phyloP scores from a whole-genome alignment of 805 yeast species.

The Wickerhamiella sergipiensis region DNA sequence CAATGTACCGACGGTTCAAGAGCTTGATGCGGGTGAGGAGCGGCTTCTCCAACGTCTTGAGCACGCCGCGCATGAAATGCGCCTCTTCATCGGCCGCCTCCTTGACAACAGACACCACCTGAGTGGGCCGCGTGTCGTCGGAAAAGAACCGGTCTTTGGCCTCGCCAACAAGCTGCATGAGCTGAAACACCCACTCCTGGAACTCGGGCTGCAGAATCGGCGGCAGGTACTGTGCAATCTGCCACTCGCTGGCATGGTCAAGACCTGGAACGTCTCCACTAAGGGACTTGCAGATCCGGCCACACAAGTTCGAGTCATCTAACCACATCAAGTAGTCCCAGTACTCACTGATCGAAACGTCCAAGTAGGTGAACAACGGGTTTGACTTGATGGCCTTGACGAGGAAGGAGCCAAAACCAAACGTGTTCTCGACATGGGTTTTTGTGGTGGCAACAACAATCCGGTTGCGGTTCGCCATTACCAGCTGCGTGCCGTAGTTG shows the following conservation, averaged over 20 bases:
- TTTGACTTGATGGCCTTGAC: conserved; percentile 64
- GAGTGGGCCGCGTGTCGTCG: not conserved
- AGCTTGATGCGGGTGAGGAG: conserved; percentile 52
- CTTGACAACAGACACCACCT: not conserved
- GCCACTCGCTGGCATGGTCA: conserved; percentile 58
- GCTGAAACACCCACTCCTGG: conserved; percentile 71
- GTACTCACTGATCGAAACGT: conserved; percentile 54
- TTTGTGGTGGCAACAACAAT: conserved; percentile 63
- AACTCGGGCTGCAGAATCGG: conserved; percentile 65
- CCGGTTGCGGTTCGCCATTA: conserved; percentile 69
- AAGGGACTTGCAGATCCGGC: conserved; percentile 29
- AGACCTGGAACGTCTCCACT: conserved; percentile 18
- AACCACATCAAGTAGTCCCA: conserved; percentile 96
- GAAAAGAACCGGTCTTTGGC: conserved; percentile 16
- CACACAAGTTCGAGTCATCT: conserved; percentile 83
- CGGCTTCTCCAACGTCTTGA: conserved; percentile 44
- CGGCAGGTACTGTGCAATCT: conserved; percentile 61
- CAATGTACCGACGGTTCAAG: conserved; percentile 55
- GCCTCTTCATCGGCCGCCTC: conserved; percentile 9
- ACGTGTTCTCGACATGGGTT: conserved; percentile 68
- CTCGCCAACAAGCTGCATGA: conserved; percentile 55
- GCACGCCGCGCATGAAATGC: conserved; percentile 21
- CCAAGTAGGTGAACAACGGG: conserved; percentile 73
- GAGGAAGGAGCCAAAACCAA: conserved; percentile 79
- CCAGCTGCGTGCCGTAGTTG: conserved; percentile 62